Percentiles rank a stretch among this genome's conserved stretches.
Conservation (phyloP, 2,329 filamentous ascomycete genomes). For the Cordyceps tenuipes region DNA sequence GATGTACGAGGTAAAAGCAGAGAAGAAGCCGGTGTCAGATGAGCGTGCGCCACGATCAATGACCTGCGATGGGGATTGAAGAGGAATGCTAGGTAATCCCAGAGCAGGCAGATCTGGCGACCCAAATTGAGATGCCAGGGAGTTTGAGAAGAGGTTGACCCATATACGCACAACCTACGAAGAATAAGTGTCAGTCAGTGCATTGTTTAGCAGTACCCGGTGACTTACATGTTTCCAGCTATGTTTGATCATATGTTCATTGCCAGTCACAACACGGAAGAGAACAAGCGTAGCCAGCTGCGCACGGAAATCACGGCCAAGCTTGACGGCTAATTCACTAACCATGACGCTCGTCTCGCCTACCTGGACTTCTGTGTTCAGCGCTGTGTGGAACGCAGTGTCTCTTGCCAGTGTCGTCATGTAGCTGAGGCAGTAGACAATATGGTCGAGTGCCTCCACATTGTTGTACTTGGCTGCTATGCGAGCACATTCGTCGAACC, state of each 20-base stretch:
- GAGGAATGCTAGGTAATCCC: constrained; percentile 70
- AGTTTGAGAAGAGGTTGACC: constrained; percentile 93
- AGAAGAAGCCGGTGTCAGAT: constrained; percentile 79
- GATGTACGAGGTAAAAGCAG: constrained; percentile 90
- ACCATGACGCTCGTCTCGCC: constrained; percentile 95
- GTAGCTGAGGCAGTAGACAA: constrained; percentile 79
- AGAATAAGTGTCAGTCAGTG: constrained; percentile 28
- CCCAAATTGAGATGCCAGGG: constrained; percentile 77
- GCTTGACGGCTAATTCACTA: constrained; percentile 91
- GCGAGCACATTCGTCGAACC: constrained; percentile 91
- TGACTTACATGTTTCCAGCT: constrained; percentile 72
- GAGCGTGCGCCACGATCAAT: constrained; percentile 78
- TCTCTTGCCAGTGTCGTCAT: constrained; percentile 83
- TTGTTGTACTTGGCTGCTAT: constrained; percentile 81
- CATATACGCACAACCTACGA: constrained; percentile 77
- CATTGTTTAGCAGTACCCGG: neutral
- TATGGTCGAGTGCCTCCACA: constrained; percentile 82
- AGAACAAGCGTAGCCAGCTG: constrained; percentile 92
- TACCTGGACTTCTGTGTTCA: constrained; percentile 94
- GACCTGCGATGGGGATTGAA: constrained; percentile 85
- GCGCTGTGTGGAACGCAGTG: constrained; percentile 66
- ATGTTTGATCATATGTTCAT: constrained; percentile 65
- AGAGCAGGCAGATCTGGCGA: constrained; percentile 53
- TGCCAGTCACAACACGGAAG: constrained; percentile 83
- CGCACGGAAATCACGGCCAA: constrained; percentile 86